Percentiles rank a stretch among this genome's conserved stretches.
phyloP scores from a whole-genome alignment of 2,329 filamentous ascomycete genomes.

The Hypoxylon rubiginosum region DNA sequence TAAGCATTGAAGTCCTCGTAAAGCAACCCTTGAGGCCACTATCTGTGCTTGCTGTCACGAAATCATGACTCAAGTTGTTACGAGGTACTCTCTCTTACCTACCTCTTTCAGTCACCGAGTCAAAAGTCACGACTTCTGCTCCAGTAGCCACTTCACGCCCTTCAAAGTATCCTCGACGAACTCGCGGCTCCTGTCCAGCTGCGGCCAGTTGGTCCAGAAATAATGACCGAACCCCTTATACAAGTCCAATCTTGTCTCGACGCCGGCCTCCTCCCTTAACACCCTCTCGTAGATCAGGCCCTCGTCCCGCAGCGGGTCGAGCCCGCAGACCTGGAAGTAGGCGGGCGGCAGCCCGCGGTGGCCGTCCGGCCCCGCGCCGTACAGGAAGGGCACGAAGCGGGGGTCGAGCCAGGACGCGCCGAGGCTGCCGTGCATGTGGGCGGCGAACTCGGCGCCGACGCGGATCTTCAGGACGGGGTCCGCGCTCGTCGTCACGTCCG shows the following conservation, averaged over 20 bases:
- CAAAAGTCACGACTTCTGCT: conserved; percentile 35
- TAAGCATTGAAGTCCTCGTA: not conserved
- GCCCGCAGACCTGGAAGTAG: conserved; percentile 65
- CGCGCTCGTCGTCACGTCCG: conserved; percentile 40
- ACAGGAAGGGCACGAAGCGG: conserved; percentile 42
- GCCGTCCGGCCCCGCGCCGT: conserved; percentile 31
- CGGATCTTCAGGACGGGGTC: conserved; percentile 44
- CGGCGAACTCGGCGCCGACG: conserved; percentile 12
- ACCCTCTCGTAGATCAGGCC: conserved; percentile 65
- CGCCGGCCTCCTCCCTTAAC: conserved; percentile 57
- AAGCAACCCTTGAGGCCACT: too few relatives aligned
- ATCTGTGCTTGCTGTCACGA: too few relatives aligned
- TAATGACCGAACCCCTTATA: conserved; percentile 48
- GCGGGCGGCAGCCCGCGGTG: conserved; percentile 57
- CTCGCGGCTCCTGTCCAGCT: conserved; percentile 40
- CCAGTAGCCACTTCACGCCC: conserved; percentile 47
- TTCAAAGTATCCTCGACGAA: conserved; percentile 48
- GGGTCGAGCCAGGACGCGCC: conserved; percentile 31
- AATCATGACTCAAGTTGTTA: not conserved
- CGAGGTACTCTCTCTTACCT: not conserved
- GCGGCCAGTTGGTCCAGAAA: conserved; percentile 49
- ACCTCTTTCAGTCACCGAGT: not conserved
- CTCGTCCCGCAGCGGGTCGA: conserved; percentile 66
- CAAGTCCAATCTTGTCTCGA: conserved; percentile 59
- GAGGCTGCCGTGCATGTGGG: conserved; percentile 11